Evolutionary conservation across 371 early-diverging fungal species (phyloP), one percentile per base, ranked within the genome.

Genomic region (Sporodiniella umbellata): DNA sequence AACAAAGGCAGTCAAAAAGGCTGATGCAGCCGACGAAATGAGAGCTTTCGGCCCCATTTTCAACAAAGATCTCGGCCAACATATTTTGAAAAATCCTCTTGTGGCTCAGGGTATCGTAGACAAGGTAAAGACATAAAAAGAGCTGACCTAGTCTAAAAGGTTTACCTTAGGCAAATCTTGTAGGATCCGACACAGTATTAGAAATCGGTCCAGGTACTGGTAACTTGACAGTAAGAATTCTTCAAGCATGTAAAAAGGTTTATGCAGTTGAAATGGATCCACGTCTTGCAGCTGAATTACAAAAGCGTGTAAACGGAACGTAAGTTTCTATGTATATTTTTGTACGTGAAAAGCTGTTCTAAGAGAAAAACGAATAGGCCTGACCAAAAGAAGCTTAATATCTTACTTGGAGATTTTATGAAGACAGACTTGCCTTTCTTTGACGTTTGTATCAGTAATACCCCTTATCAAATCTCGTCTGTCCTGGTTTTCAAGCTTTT

Each of bases 191-290:
- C 70, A 87, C 86, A 3, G 98, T 99, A 7, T 85, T 99, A 17
- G 99, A 99, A 83, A 89, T 99, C 46, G 99, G 99, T 71, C 99
- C 99, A 8, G 99, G 99, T 80, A 99, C 99, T n/a, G 99, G 99
- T 71, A 99, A 98, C 76, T 84, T 99, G 65, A 98, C 99, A 6
- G 87, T 99, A 30, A 92, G 93, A 74, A 94, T 99, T 48, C 80
- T 99, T 43, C 90, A 88, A 48, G 87, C 91, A 54, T 91, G 93
- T 51, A 99, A 99, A 66, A 95, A 90, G 75, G 94, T 96, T 10
- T 69, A 87, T 31, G 96, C 92, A n/a, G 92, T 94, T 26, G 99
- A 99, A 81, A 92, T 90, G 74, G 99, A 99, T 77, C 93, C 93
- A 45, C 86, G 98, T 57, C 74, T 99, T 59, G 99, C 99, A 17